A percentile compares a stretch with the other conserved stretches of the same genome.
Conservation (phyloP, 345 rosid genomes). For the Dipteronia dyeriana region DNA sequence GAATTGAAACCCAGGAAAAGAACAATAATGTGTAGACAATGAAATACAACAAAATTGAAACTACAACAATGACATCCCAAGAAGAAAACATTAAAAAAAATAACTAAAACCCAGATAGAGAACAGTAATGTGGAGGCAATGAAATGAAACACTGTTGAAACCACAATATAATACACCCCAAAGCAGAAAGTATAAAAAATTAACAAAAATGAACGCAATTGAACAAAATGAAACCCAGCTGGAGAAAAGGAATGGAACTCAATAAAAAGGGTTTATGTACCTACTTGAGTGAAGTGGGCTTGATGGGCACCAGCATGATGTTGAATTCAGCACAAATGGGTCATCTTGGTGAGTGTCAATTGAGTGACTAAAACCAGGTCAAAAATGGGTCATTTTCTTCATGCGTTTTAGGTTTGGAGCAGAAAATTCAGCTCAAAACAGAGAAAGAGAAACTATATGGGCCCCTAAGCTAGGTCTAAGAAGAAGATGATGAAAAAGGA, state of each 20-base stretch:
- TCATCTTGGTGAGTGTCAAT: constrained; percentile 17
- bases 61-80: neutral
- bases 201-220: neutral
- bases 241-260: constrained; percentile 22
- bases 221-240: constrained; percentile 8
- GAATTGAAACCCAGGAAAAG: constrained; percentile 17
- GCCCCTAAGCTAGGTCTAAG: constrained; percentile 32
- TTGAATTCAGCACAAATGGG: constrained; percentile 41
- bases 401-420: constrained; percentile 37
- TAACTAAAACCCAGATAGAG: constrained; percentile 21
- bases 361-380: constrained; percentile 18
- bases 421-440: constrained; percentile 32
- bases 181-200: neutral
- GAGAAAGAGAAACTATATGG: constrained; percentile 22
- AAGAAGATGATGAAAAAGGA: constrained; percentile 21
- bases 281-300: constrained; percentile 47
- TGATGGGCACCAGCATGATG: constrained; percentile 54
- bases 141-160: constrained; percentile 12
- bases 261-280: constrained; percentile 31
- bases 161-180: neutral
- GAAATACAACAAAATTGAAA: constrained; percentile 10
- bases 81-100: neutral
- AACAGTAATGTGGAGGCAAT: constrained; percentile 18
- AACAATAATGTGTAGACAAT: constrained; percentile 17
- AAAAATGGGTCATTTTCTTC: constrained; percentile 31